Conservation (phyloP, 2,329 filamentous ascomycete genomes). For the Clathrospora elynae region DNA sequence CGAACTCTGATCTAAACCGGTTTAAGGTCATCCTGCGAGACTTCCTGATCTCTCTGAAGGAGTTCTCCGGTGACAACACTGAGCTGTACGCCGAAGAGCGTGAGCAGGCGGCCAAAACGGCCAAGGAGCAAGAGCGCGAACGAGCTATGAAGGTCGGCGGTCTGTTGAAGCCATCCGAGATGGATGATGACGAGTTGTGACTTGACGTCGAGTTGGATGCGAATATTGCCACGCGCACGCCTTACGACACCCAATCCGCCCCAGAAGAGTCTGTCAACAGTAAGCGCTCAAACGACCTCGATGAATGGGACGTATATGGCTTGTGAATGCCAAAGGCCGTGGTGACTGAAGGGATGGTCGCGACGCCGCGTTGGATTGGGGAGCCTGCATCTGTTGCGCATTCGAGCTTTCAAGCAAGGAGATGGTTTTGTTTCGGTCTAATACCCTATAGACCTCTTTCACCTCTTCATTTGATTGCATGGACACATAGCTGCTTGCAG, state of each 20-base stretch:
- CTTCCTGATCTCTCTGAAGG: slow-evolving; percentile 95
- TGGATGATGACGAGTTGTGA: slow-evolving; percentile 85
- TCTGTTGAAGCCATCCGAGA: slow-evolving; percentile 93
- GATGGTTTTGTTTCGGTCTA: slow-evolving; percentile 27
- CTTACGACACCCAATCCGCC: slow-evolving; percentile 35
- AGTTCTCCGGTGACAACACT: slow-evolving; percentile 93
- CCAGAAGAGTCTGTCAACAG: slow-evolving; percentile 18
- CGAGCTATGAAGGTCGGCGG: slow-evolving; percentile 94
- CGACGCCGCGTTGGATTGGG: slow-evolving; percentile 15
- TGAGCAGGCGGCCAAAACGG: slow-evolving; percentile 85
- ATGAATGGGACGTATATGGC: slow-evolving; percentile 71
- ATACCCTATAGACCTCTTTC: slow-evolving; percentile 34
- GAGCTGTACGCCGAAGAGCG: slow-evolving; percentile 94
- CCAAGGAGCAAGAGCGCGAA: slow-evolving; percentile 86
- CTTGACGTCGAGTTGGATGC: slow-evolving; percentile 57
- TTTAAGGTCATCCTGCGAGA: slow-evolving; percentile 97
- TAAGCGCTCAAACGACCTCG: slow-evolving; percentile 47
- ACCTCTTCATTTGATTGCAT: slow-evolving; percentile 29
- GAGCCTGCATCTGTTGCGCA: slow-evolving; percentile 20
- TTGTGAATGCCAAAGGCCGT: slow-evolving; percentile 40
- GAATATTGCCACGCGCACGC: slow-evolving; percentile 45
- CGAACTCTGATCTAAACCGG: slow-evolving; percentile 86
- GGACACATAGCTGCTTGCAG: slow-evolving; percentile 29
- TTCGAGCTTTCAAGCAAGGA: slow-evolving; percentile 14
- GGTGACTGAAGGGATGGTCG: slow-evolving; percentile 15